These are phyloP conservation scores for Auricularia heimuer DNA, from an alignment of 768 basidiomycete genomes.

Conservation along the genomic window DNA sequence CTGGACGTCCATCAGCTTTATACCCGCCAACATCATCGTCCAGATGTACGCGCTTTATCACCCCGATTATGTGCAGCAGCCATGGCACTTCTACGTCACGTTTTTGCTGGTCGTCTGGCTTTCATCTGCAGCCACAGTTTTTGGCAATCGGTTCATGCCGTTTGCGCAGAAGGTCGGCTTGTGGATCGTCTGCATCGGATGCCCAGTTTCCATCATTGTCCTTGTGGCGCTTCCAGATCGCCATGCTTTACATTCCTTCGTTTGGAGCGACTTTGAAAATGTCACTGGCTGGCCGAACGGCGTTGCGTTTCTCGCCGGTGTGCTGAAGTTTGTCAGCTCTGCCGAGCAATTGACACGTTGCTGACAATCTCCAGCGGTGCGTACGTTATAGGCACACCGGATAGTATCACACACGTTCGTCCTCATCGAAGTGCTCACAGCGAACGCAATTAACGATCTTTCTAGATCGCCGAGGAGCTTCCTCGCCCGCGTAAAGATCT, in stretches of 20 bases:
- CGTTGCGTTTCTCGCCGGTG: neutral
- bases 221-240: neutral
- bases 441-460: neutral
- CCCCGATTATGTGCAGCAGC: neutral
- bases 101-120: neutral
- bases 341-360: neutral
- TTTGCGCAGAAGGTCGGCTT: neutral
- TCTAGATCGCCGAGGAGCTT: neutral
- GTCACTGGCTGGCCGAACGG: neutral
- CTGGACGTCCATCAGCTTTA: neutral
- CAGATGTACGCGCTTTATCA: neutral
- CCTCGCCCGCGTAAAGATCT: neutral
- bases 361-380: neutral
- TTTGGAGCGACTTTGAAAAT: neutral
- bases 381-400: neutral
- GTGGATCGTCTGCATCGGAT: neutral
- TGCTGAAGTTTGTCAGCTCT: neutral
- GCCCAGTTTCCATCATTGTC: neutral
- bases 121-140: neutral
- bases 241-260: neutral
- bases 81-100: neutral
- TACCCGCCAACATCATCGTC: neutral
- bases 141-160: neutral
- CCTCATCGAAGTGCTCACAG: neutral
- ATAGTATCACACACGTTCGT: neutral